Base-by-base conservation (phyloP, 371 early-diverging fungal genomes). In the Lichtheimia ramosa region DNA sequence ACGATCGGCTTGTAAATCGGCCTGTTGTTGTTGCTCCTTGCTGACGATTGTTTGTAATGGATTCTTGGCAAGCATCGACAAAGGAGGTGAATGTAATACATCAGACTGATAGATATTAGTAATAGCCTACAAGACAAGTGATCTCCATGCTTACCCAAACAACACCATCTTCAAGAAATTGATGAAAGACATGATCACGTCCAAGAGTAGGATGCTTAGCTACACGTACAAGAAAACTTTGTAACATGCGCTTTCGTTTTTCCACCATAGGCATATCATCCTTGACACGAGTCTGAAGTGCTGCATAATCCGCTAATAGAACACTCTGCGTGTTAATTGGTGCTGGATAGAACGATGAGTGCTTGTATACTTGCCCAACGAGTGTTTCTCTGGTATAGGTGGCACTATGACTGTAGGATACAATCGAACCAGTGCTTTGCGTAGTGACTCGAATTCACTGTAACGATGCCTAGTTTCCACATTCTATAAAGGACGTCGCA, bases 321-420 rank as follows among this genome's bases (percentile, higher is more conserved):
- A 7, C 0, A 13, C 16, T 15, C 23, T 18, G 18, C 10, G 34
- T 34, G 34, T 34, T 27, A 27, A 41, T n/a, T n/a, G n/a, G n/a
- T n/a, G n/a, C n/a, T 52, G 34, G 27, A 28, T 23, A 52, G 14
- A 18, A 1, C 18, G 1, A 3, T 2, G 8, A 13, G 24, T n/a
- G 49, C 12, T 24, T 1, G 12, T n/a, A 1, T 21, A 41, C 53
- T 79, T 83, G 83, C 89, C 83, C 43, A 98, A 68, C 15, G 92
- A 86, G 72, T 97, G 96, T 75, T 98, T 98, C 60, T 95, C 96
- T 21, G 98, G 98, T 64, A 98, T 96, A 34, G 96, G 96, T 12
- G 98, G 97, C 20, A 97, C 88, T 49, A 96, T 87, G 25, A 90
- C 64, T 1, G 89, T 89, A 10, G 96, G 97, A 71, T 96, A 89